Percentiles rank a stretch among this genome's conserved stretches.
Evolutionary conservation across 2,329 filamentous ascomycete species (phyloP).

Genomic region (Fusarium praegraminearum): DNA sequence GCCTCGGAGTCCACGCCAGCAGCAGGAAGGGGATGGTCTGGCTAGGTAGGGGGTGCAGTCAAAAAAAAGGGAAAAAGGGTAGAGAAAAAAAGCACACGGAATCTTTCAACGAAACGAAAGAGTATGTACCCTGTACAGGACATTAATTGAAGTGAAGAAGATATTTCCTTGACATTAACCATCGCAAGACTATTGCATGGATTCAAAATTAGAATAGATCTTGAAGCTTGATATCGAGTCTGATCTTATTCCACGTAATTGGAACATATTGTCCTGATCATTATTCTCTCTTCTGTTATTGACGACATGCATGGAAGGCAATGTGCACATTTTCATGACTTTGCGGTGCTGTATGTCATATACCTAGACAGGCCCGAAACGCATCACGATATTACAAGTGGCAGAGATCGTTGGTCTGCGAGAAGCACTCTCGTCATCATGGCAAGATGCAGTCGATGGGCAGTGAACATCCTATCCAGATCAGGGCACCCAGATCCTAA

Average conservation of each 20-base stretch:
- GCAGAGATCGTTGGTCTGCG: not conserved
- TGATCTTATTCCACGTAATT: not conserved
- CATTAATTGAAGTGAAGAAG: not conserved
- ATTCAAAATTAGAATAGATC: not conserved
- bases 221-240: not conserved
- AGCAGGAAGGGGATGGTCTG: slow-evolving; percentile 8
- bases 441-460: not conserved
- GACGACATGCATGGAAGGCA: slow-evolving; percentile 17
- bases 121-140: not conserved
- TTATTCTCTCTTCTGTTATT: not conserved
- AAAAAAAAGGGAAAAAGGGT: not conserved
- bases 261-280: not conserved
- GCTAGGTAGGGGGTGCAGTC: not conserved
- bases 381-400: not conserved
- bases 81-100: not conserved
- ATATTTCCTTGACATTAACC: not conserved
- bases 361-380: slow-evolving; percentile 2
- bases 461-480: slow-evolving; percentile 19
- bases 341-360: slow-evolving; percentile 4
- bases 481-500: slow-evolving; percentile 34
- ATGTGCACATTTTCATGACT: slow-evolving; percentile 11
- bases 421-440: slow-evolving; percentile 14
- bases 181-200: not conserved
- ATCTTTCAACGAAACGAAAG: not conserved
- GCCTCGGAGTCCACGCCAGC: slow-evolving; percentile 40